phyloP scores from a whole-genome alignment of 129 eudicot genomes.

The Flaveria trinervia region DNA sequence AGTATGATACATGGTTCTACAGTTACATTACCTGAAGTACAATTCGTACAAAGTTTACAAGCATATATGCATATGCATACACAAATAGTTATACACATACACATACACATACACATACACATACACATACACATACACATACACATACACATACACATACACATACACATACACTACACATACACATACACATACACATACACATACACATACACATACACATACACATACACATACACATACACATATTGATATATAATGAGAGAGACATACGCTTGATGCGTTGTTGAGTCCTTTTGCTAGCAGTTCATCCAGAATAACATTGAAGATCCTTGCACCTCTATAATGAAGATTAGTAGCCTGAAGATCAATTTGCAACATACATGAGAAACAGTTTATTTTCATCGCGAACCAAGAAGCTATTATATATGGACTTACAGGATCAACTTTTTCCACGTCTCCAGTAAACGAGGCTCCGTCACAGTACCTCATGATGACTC shows the following conservation, averaged over 20 bases:
- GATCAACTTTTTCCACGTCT: constrained; percentile 59
- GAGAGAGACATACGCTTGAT: constrained; percentile 38
- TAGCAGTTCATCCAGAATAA: constrained; percentile 51
- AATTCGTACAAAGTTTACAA: too few relatives aligned
- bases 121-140: neutral
- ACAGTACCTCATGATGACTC: constrained; percentile 57
- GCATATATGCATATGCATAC: neutral
- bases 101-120: neutral
- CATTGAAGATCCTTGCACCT: constrained; percentile 64
- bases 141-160: too few relatives aligned
- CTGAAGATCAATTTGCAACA: constrained; percentile 24
- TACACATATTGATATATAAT: neutral
- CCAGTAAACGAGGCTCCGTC: constrained; percentile 68
- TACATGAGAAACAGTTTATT: neutral
- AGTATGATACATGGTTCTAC: too few relatives aligned
- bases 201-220: too few relatives aligned
- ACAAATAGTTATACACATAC: too few relatives aligned
- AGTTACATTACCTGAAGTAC: too few relatives aligned
- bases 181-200: neutral
- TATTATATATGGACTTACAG: constrained; percentile 27
- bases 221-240: neutral
- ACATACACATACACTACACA: too few relatives aligned
- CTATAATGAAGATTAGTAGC: constrained; percentile 57
- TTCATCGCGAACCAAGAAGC: neutral
- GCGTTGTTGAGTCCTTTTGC: constrained; percentile 59